These are phyloP conservation scores for Phytophthora pinifolia DNA, from an alignment of 352 stramenopile genomes.

Conservation along the genomic window DNA sequence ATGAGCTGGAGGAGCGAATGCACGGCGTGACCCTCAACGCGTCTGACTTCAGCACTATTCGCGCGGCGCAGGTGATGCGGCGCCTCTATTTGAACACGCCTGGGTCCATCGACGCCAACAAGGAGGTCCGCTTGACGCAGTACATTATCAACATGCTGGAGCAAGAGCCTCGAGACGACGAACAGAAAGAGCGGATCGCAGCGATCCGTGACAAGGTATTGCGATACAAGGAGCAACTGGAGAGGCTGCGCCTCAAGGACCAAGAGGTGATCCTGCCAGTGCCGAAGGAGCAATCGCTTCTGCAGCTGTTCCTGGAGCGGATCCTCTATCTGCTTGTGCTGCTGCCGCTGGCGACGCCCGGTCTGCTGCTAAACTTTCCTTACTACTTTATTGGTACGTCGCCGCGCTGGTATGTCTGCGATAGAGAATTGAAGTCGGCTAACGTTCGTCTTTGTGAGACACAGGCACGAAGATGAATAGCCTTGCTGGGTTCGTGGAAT, in stretches of 20 bases:
- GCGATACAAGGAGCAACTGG: constrained; percentile 59
- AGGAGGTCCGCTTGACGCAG: constrained; percentile 75
- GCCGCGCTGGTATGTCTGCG: not conserved
- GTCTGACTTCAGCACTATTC: constrained; percentile 64
- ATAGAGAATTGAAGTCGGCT: not conserved
- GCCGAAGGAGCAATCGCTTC: constrained; percentile 48
- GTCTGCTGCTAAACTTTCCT: constrained; percentile 69
- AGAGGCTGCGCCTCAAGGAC: constrained; percentile 64
- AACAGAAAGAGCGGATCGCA: constrained; percentile 39
- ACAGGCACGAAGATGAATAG: constrained; percentile 71
- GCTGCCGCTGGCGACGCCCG: constrained; percentile 62
- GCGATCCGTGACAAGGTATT: constrained; percentile 52
- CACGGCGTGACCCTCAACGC: constrained; percentile 54
- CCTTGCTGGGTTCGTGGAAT: constrained; percentile 67
- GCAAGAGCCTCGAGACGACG: constrained; percentile 34
- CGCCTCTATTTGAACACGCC: constrained; percentile 68
- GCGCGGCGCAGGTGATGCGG: constrained; percentile 60
- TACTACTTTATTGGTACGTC: constrained; percentile 80
- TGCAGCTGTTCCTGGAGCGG: constrained; percentile 67
- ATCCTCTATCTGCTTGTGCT: constrained; percentile 69
- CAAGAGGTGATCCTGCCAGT: constrained; percentile 59
- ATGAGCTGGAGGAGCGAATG: constrained; percentile 47
- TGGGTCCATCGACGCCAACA: constrained; percentile 60
- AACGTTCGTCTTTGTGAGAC: not conserved
- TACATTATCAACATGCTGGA: constrained; percentile 80